Evolutionary conservation across 2,329 filamentous ascomycete species (phyloP), one percentile per base, ranked within the genome.

Genomic region (Aspergillus ochraceus): DNA sequence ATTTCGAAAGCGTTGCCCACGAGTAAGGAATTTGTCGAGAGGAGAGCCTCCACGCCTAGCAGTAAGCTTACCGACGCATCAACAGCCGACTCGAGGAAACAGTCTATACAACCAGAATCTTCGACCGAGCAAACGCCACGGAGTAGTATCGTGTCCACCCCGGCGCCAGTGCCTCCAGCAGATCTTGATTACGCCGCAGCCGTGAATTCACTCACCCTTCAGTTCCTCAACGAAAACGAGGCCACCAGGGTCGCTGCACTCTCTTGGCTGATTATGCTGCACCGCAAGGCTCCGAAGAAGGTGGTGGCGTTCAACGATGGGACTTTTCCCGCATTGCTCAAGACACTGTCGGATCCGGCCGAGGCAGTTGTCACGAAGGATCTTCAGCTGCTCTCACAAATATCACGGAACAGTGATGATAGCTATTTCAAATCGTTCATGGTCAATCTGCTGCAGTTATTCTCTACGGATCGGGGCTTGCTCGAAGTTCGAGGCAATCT

Each of bases 391-490:
- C 83, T 99, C 2, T 98, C 94, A 0, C 95, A 99, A 67, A 98
- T 99, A 57, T 98, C 94, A 2, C 88, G 90, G 65, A 96, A 97
- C 68, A 98, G 92, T 71, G 95, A 98, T 70, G 95, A 99, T 71
- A 92, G 93, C 65, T 98, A 98, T 76, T 99, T 99, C 73, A 90
- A 91, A 1, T 96, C 94, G 24, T 99, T 99, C 74, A 99, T 99
- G 95, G 90, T 97, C 61, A 96, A 96, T 71, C 81, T 99, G 10
- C 81, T 99, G 49, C 95, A 97, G 72, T 84, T 99, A 1, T 99
- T 99, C 73, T 96, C 92, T 47, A 98, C 95, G 0, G 95, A 99
- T 73, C 86, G 95, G 32, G 90, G 92, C 68, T 82, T 99, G 24
- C 82, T 99, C 6, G 95, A 99, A 77, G 95, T 90, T 2, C 84